Evolutionary conservation across 495 filamentous ascomycete genomes (phyloP), one percentile per base, ranked within the genome.

Genomic region (Podospora bellae-mahoneyi): DNA sequence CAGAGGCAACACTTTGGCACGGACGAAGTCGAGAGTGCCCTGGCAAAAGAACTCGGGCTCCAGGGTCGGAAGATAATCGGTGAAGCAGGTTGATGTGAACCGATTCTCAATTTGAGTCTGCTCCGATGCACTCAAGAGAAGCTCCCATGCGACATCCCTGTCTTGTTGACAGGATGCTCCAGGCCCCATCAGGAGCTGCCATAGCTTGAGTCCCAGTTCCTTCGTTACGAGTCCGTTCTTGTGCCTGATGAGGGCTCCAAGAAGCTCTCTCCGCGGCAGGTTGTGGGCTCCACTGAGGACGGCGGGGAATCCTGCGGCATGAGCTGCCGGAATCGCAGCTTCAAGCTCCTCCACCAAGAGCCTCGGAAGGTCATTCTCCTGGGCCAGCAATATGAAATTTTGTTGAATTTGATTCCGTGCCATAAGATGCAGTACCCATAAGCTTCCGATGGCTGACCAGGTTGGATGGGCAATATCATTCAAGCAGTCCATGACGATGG

Each of bases 21-120:
- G 84, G 4, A 91, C 85, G 75, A 95, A 95, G 0, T 85, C 80
- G 55, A 92, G 82, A 2, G 91, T 77, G 16, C 90, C 89, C 13
- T 64, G 72, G n/a, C 87, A 91, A 71, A 89, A 93, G 68, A 84
- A 88, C 18, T 80, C 75, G 0, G 92, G 87, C 2, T 85, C 78
- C 2, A 96, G 77, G 1, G 70, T 73, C 0, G 90, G 90, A 4
- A 96, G 77, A 73, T 91, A 90, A 5, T 88, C 82, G 15, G 83
- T 75, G 67, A 91, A 87, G 70, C 91, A 92, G 19, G 84, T 83
- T 15, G 86, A 81, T 20, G 92, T 82, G 69, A 93, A 94, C 0
- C 82, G 74, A 71, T 92, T 93, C 5, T 79, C 77, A 23, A 77
- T 71, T 30, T 72, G 70, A 18, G 74, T 79, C 57, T 78, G 79